phyloP scores from a whole-genome alignment of 1,139 yeast genomes.

The Blastobotrys persicus region DNA sequence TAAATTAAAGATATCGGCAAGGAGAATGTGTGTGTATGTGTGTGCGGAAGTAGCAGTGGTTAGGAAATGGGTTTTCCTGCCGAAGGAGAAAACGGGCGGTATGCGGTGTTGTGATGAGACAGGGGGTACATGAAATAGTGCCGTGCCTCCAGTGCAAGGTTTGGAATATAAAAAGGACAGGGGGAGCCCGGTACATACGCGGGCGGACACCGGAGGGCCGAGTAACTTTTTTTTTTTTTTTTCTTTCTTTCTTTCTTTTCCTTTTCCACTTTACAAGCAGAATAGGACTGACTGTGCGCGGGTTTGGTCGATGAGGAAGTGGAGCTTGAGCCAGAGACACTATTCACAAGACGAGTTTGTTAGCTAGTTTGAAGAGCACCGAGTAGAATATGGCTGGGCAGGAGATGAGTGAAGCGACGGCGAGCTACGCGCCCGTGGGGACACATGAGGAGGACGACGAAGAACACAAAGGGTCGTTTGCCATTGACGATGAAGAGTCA shows the following conservation, averaged over 20 bases:
- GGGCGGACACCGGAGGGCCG: background rate
- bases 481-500: background rate
- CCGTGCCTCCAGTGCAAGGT: background rate
- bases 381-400: slow-evolving; percentile 7
- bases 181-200: too few relatives aligned
- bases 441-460: slow-evolving; percentile 4
- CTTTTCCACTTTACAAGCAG: background rate
- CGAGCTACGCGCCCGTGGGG: background rate
- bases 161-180: background rate
- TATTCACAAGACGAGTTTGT: background rate
- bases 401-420: slow-evolving; percentile 2
- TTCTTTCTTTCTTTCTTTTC: background rate
- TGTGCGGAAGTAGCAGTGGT: too few relatives aligned
- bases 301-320: background rate
- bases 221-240: background rate
- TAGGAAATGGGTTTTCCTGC: too few relatives aligned
- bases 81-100: too few relatives aligned
- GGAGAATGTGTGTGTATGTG: too few relatives aligned
- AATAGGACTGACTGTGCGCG: background rate
- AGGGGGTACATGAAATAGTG: background rate
- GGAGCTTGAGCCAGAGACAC: background rate
- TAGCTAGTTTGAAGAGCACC: background rate
- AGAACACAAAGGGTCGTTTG: slow-evolving; percentile 6
- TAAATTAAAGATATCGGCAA: too few relatives aligned
- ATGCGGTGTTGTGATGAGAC: background rate